Percentiles rank a stretch among this genome's conserved stretches.
Conservation (phyloP, 345 rosid genomes). For the Lumnitzera racemosa region DNA sequence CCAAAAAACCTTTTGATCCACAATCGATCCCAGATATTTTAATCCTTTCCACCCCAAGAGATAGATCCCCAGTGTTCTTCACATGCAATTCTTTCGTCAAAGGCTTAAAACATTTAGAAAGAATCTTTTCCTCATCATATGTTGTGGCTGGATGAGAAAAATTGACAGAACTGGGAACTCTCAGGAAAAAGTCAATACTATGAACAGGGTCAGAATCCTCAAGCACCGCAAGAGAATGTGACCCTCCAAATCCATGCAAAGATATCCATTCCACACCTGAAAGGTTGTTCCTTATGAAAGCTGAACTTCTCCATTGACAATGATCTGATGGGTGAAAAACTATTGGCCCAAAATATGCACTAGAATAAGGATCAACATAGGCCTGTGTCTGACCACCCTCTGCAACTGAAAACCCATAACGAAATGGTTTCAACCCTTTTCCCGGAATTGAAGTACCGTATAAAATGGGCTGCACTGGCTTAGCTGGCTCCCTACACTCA, state of each 20-base stretch:
- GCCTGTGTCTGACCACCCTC: slow-evolving; percentile 44
- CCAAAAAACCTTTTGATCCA: slow-evolving; percentile 47
- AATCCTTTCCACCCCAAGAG: slow-evolving; percentile 48
- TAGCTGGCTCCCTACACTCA: slow-evolving; percentile 36
- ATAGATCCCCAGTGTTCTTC: slow-evolving; percentile 58
- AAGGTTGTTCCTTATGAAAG: slow-evolving; percentile 56
- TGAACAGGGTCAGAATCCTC: slow-evolving; percentile 48
- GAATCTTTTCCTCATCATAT: slow-evolving; percentile 32
- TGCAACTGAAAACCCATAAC: slow-evolving; percentile 48
- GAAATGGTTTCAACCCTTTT: slow-evolving; percentile 13
- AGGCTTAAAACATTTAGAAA: slow-evolving; percentile 34
- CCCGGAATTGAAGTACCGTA: slow-evolving; percentile 17
- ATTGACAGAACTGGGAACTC: slow-evolving; percentile 27
- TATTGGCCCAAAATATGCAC: slow-evolving; percentile 56
- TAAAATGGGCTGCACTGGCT: slow-evolving; percentile 19
- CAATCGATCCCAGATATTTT: slow-evolving; percentile 48
- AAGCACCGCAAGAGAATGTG: slow-evolving; percentile 34
- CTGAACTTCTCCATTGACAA: slow-evolving; percentile 68
- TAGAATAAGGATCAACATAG: slow-evolving; percentile 41
- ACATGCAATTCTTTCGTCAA: slow-evolving; percentile 51
- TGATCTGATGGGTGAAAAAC: slow-evolving; percentile 54
- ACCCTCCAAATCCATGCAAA: slow-evolving; percentile 55
- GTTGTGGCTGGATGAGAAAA: slow-evolving; percentile 26
- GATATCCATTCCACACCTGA: slow-evolving; percentile 76
- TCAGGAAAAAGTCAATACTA: slow-evolving; percentile 46